Evolutionary conservation across 1,284 basidiomycete genomes (phyloP).

Genomic region (Ceratobasidium theobromae): DNA sequence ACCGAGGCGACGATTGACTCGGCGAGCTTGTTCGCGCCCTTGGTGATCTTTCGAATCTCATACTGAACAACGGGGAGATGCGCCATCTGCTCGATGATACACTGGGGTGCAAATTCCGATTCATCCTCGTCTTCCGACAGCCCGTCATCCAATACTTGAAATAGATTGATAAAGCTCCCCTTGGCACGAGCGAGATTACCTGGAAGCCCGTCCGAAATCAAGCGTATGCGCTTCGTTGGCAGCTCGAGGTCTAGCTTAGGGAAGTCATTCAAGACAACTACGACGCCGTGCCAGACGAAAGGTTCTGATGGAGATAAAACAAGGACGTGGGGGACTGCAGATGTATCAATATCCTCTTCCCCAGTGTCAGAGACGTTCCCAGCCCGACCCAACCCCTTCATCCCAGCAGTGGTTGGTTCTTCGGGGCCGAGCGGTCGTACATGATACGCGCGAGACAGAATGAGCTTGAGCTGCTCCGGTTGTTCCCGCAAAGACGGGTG

Average conservation of each 20-base stretch:
- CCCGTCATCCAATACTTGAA: constrained; percentile 25
- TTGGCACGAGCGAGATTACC: constrained; percentile 77
- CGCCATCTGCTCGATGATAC: constrained; percentile 83
- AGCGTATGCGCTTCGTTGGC: constrained; percentile 78
- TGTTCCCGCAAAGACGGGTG: constrained; percentile 80
- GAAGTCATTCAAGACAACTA: constrained; percentile 73
- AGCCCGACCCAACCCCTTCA: constrained; percentile 46
- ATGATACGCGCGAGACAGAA: constrained; percentile 85
- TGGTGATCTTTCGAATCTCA: constrained; percentile 87
- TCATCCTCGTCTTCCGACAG: constrained; percentile 37
- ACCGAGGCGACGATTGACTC: constrained; percentile 93
- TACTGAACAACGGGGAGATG: constrained; percentile 89
- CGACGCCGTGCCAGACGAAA: constrained; percentile 90
- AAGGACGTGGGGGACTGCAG: constrained; percentile 68
- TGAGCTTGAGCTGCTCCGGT: constrained; percentile 77
- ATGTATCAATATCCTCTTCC: constrained; percentile 42
- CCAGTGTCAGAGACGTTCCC: constrained; percentile 56
- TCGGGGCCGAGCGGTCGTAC: constrained; percentile 22
- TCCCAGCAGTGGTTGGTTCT: constrained; percentile 34
- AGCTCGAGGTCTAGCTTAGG: constrained; percentile 74
- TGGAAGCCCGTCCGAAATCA: constrained; percentile 87
- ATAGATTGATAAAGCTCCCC: constrained; percentile 43
- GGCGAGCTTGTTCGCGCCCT: constrained; percentile 86
- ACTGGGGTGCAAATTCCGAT: constrained; percentile 48
- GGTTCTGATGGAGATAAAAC: constrained; percentile 82